Evolutionary conservation across 345 rosid genomes (phyloP).

Genomic region (Cardamine chenopodiifolia): DNA sequence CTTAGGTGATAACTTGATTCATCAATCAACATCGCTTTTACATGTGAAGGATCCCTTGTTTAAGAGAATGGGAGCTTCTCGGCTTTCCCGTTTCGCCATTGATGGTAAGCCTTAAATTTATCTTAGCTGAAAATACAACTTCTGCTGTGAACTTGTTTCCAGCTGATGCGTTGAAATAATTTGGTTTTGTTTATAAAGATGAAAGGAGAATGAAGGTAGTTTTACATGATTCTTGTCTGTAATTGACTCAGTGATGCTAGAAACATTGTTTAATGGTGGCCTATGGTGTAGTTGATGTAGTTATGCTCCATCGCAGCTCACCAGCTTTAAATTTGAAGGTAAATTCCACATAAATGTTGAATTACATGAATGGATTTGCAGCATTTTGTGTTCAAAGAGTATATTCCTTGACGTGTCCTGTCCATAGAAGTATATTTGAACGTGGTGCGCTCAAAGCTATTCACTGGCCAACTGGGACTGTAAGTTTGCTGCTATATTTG

Average conservation of each 20-base stretch:
- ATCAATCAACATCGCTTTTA: slow-evolving; percentile 81
- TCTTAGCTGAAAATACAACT: neutral
- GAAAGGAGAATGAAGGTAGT: slow-evolving; percentile 90
- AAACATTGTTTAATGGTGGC: neutral
- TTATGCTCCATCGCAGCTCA: slow-evolving; percentile 7
- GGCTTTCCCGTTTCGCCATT: slow-evolving; percentile 79
- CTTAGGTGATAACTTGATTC: slow-evolving; percentile 83
- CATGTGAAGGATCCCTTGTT: slow-evolving; percentile 91
- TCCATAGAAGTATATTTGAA: slow-evolving; percentile 74
- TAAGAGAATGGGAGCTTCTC: slow-evolving; percentile 90
- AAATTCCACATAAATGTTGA: neutral
- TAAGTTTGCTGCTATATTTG: slow-evolving; percentile 45
- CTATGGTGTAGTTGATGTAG: neutral
- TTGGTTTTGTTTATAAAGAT: slow-evolving; percentile 48
- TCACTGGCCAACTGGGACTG: slow-evolving; percentile 83
- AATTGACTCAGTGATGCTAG: neutral
- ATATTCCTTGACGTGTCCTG: slow-evolving; percentile 48
- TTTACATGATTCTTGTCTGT: neutral
- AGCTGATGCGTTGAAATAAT: neutral
- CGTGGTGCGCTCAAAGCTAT: slow-evolving; percentile 67
- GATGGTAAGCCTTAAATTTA: slow-evolving; percentile 53
- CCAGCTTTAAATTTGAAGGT: neutral
- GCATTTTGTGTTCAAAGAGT: neutral
- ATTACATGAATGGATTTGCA: neutral
- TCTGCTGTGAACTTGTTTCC: neutral